These are phyloP conservation scores for Fraxinus baroniana DNA, from an alignment of 305 asterid species.

Conservation along the genomic window DNA sequence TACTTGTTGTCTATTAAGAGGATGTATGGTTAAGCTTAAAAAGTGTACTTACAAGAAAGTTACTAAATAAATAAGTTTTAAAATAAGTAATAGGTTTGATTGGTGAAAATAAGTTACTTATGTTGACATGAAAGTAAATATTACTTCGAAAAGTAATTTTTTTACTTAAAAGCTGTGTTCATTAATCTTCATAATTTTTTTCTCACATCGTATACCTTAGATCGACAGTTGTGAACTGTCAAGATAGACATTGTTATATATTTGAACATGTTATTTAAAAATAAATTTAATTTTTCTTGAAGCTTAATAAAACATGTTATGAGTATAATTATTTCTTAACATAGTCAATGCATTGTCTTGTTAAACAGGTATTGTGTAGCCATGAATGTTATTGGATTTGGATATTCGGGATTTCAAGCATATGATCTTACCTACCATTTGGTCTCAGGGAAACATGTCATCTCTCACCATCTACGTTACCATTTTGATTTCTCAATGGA, in stretches of 20 bases:
- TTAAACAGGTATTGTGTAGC: constrained; percentile 61
- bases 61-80: neutral
- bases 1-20: neutral
- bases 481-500: constrained; percentile 68
- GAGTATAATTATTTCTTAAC: neutral
- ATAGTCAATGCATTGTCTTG: neutral
- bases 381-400: constrained; percentile 73
- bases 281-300: neutral
- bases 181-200: neutral
- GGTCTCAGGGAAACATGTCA: constrained; percentile 51
- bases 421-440: constrained; percentile 50
- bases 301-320: neutral
- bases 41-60: neutral
- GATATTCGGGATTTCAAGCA: constrained; percentile 73
- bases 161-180: neutral
- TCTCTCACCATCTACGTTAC: constrained; percentile 47
- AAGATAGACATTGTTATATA: neutral
- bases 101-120: neutral
- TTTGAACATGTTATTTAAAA: neutral
- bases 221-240: neutral
- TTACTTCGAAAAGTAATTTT: neutral
- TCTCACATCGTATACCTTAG: neutral
- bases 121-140: neutral
- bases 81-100: neutral
- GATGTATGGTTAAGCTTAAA: neutral